phyloP scores from a whole-genome alignment of 768 basidiomycete species.

The Tylopilus subfusipes region DNA sequence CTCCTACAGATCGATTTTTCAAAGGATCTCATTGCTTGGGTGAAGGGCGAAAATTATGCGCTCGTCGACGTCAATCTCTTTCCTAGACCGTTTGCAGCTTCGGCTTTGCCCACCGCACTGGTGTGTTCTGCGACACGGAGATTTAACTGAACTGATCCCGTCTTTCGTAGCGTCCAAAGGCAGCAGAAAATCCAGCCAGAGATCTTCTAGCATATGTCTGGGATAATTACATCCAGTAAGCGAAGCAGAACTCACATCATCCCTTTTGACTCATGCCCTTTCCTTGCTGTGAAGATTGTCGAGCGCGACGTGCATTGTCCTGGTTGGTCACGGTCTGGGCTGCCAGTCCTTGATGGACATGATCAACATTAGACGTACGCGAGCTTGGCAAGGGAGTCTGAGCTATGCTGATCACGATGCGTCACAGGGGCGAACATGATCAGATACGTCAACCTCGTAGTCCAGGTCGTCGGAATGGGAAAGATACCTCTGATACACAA shows the following conservation, averaged over 20 bases:
- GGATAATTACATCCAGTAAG: constrained; percentile 95
- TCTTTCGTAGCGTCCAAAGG: constrained; percentile 37
- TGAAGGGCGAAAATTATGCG: constrained; percentile 59
- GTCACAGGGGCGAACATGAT: constrained; percentile 49
- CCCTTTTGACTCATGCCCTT: not conserved
- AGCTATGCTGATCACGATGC: not conserved
- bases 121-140: constrained; percentile 25
- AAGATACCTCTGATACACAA: constrained; percentile 52
- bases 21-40: constrained; percentile 76
- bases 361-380: constrained; percentile 65
- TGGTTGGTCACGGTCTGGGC: constrained; percentile 88
- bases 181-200: constrained; percentile 43
- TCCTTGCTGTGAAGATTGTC: constrained; percentile 51
- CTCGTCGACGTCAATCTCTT: constrained; percentile 87
- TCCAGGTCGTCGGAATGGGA: constrained; percentile 74
- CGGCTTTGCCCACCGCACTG: constrained; percentile 24
- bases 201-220: constrained; percentile 82
- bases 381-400: not conserved
- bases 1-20: constrained; percentile 79
- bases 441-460: constrained; percentile 61
- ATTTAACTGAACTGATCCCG: not conserved
- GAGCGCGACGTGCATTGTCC: constrained; percentile 63
- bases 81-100: constrained; percentile 47
- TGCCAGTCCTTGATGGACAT: constrained; percentile 74
- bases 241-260: constrained; percentile 1